Conservation (phyloP, 2,329 filamentous ascomycete species). For the Drechslerella stenobrocha region DNA sequence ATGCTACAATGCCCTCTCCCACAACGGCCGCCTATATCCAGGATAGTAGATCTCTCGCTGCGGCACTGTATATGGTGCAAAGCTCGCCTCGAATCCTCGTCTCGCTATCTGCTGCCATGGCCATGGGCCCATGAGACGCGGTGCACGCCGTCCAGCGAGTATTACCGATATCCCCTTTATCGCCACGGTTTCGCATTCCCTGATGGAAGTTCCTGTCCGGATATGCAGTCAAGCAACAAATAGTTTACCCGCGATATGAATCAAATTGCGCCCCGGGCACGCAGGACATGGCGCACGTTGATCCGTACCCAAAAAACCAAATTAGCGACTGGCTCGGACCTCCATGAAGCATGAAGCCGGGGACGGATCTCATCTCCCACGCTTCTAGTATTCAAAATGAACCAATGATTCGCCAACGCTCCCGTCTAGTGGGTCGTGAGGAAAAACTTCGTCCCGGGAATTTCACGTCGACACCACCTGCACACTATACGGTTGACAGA, state of each 20-base stretch:
- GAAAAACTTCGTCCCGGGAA: not conserved
- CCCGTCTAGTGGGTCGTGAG: not conserved
- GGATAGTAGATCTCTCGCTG: not conserved
- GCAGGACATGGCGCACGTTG: constrained; percentile 48
- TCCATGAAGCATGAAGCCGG: constrained; percentile 28
- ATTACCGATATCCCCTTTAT: constrained; percentile 4
- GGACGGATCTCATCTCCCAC: constrained; percentile 41
- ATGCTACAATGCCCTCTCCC: no score
- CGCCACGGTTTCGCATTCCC: no score
- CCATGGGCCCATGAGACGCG: not conserved
- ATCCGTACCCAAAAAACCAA: constrained; percentile 44
- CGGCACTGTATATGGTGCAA: not conserved
- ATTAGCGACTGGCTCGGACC: constrained; percentile 44
- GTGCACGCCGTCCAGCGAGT: not conserved
- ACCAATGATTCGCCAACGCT: constrained; percentile 5
- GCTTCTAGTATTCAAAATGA: not conserved
- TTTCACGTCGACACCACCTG: constrained; percentile 29
- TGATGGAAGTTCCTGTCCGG: no score
- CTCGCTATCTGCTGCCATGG: not conserved
- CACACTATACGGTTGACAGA: no score
- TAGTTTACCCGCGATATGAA: constrained; percentile 46
- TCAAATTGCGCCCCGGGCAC: constrained; percentile 33
- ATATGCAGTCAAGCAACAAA: constrained; percentile 4
- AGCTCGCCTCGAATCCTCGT: not conserved
- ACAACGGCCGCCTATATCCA: no score